Evolutionary conservation across 306 rosid species (phyloP).

Genomic region (Castanea crenata): DNA sequence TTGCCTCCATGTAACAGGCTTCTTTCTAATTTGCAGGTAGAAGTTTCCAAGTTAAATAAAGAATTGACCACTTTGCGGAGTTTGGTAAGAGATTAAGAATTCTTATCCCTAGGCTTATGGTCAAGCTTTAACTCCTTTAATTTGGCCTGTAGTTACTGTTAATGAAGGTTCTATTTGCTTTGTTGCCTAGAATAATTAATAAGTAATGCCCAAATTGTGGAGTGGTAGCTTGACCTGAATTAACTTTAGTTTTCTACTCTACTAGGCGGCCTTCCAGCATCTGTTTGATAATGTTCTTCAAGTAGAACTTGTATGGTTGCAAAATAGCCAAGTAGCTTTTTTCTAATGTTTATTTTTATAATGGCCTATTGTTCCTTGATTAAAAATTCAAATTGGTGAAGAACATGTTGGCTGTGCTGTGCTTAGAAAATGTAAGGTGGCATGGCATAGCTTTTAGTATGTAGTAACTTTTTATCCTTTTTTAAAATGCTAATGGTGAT

Average conservation of each 20-base stretch:
- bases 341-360: background rate
- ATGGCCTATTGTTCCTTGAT: background rate
- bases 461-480: background rate
- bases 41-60: conserved; percentile 47
- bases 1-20: conserved; percentile 11
- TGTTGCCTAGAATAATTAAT: no score
- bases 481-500: conserved; percentile 6
- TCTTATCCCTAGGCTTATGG: background rate
- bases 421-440: background rate
- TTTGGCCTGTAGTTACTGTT: conserved; percentile 5
- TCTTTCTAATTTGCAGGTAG: conserved; percentile 57
- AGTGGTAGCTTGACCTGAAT: no score
- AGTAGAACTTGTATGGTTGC: background rate
- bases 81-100: conserved; percentile 53
- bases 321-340: background rate
- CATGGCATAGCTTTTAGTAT: background rate
- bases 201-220: no score
- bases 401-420: background rate
- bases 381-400: background rate
- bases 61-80: conserved; percentile 45
- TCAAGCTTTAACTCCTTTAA: conserved; percentile 10
- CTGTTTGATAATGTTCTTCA: background rate
- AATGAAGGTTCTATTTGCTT: no score
- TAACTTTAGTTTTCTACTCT: no score
- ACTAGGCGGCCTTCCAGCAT: background rate